Conservation (phyloP, 495 filamentous ascomycete genomes). For the Thozetella sp. region DNA sequence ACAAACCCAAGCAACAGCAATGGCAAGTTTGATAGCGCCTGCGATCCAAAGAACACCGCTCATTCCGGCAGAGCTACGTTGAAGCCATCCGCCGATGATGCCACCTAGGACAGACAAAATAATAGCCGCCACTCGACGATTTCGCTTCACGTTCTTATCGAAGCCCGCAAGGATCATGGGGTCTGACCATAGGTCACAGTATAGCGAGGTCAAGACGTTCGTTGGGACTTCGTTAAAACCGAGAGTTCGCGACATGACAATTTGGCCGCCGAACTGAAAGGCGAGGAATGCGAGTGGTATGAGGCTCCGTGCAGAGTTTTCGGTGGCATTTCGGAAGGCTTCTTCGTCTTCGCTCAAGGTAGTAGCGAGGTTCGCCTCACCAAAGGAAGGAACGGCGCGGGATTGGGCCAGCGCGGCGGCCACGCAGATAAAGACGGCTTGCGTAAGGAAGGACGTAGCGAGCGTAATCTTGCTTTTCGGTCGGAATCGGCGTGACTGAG, state of each 20-base stretch:
- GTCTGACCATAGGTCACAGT: slow-evolving; percentile 68
- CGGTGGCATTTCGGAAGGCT: not conserved
- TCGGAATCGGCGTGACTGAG: slow-evolving; percentile 14
- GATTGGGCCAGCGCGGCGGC: slow-evolving; percentile 55
- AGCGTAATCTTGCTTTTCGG: slow-evolving; percentile 48
- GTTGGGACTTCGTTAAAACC: slow-evolving; percentile 72
- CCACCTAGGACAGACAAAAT: slow-evolving; percentile 61
- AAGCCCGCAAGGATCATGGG: slow-evolving; percentile 48
- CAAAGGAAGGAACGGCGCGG: slow-evolving; percentile 13
- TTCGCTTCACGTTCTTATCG: slow-evolving; percentile 61
- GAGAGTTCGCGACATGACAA: slow-evolving; percentile 63
- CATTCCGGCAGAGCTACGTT: slow-evolving; percentile 56
- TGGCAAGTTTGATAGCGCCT: slow-evolving; percentile 53
- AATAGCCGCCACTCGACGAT: slow-evolving; percentile 61
- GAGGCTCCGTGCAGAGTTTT: slow-evolving; percentile 7
- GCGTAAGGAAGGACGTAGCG: slow-evolving; percentile 54
- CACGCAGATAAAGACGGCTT: slow-evolving; percentile 53
- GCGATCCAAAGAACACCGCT: slow-evolving; percentile 60
- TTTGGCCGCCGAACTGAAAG: slow-evolving; percentile 73
- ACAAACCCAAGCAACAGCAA: slow-evolving; percentile 16
- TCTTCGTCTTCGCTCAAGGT: not conserved
- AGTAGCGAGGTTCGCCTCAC: not conserved
- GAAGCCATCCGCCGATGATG: slow-evolving; percentile 66
- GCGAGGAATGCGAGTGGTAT: slow-evolving; percentile 58
- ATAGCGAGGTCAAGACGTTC: slow-evolving; percentile 71